phyloP scores from a whole-genome alignment of 2,329 filamentous ascomycete genomes.

The Trichoderma oligosporum region DNA sequence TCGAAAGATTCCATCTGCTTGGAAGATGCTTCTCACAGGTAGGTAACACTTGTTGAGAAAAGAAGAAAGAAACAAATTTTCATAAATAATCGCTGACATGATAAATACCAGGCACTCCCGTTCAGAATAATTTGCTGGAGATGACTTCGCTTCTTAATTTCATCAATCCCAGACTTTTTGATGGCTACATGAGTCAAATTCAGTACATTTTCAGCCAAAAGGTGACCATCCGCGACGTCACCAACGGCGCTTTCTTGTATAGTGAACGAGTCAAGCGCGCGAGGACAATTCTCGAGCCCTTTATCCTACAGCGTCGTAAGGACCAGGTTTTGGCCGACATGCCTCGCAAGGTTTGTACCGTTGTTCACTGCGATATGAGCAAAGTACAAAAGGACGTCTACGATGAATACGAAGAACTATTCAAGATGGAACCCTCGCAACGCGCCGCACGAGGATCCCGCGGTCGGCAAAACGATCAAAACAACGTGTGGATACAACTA shows the following conservation, averaged over 20 bases:
- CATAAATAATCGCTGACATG: constrained; percentile 22
- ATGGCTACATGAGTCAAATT: constrained; percentile 72
- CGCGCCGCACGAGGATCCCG: constrained; percentile 45
- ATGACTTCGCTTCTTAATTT: constrained; percentile 89
- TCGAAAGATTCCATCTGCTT: constrained; percentile 71
- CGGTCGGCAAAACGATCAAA: constrained; percentile 51
- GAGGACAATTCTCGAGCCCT: constrained; percentile 88
- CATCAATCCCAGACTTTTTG: constrained; percentile 82
- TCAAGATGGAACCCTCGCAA: constrained; percentile 58
- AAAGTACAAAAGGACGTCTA: constrained; percentile 71
- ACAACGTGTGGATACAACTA: constrained; percentile 82
- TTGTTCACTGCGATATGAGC: constrained; percentile 79
- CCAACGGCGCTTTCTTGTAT: constrained; percentile 79
- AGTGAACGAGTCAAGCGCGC: constrained; percentile 82
- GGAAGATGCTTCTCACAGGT: constrained; percentile 70
- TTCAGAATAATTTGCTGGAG: constrained; percentile 93
- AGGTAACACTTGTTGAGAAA: background rate
- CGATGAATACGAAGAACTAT: constrained; percentile 57
- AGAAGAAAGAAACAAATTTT: background rate
- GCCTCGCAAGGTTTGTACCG: constrained; percentile 71
- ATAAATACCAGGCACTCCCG: constrained; percentile 72
- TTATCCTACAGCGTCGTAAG: constrained; percentile 91
- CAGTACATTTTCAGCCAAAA: constrained; percentile 88
- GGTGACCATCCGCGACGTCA: constrained; percentile 73
- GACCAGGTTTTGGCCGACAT: constrained; percentile 83